Evolutionary conservation across 106 monocot species (phyloP), one percentile per base, ranked within the genome.

Genomic region (Allium fistulosum): DNA sequence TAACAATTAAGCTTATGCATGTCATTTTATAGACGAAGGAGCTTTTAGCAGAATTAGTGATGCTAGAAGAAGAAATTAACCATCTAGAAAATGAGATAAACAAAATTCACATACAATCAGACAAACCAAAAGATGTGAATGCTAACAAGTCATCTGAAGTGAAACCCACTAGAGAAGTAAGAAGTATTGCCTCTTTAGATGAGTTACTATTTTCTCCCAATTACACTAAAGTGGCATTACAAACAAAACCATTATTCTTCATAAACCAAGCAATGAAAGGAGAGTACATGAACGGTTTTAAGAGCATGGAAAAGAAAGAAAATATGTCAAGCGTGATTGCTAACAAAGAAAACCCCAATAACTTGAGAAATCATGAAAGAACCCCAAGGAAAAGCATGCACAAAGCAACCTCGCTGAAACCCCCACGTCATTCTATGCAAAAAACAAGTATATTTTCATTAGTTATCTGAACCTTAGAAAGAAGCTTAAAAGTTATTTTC

Each of bases 31-130:
- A 94, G 94, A 71, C 77, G n/a, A n/a, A n/a, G n/a, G n/a, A n/a
- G n/a, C n/a, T n/a, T n/a, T n/a, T n/a, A n/a, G n/a, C n/a, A n/a
- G n/a, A n/a, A 28, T 68, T 96, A 59, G 78, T 79, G 4, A 75
- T 84, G 71, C 88, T 96, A 47, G 91, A 96, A 77, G 80, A 81
- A 17, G 95, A 96, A 79, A 91, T 96, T 67, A 52, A 75, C 57
- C 74, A 84, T 22, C 72, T 96, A 6, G 95, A 96, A 80, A 48
- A 14, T 27, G 75, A 91, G 75, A 77, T 88, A 62, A 72, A 67
- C 16, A 84, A 61, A 26, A 74, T 83, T 45, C 65, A 76, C 17
- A 28, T 71, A 16, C 69, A 61, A 11, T 53, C 72, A 2, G 55
- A 28, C 8, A 60, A 72, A 16, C 8, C 22, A 17, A 65, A 50